These are phyloP conservation scores for Tagetes patula DNA, from an alignment of 129 eudicot genomes.

Conservation along the genomic window DNA sequence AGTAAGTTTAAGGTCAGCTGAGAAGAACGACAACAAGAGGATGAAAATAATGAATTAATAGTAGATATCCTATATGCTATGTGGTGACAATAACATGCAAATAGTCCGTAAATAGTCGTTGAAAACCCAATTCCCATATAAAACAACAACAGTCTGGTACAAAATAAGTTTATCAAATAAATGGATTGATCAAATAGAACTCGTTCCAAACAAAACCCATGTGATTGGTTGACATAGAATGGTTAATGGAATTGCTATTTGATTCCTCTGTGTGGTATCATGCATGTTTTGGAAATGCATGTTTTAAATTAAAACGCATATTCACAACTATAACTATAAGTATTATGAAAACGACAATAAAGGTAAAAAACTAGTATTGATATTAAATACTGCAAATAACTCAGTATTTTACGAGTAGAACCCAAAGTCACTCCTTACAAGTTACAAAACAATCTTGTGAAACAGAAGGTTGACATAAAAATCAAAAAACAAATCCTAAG, in stretches of 20 bases:
- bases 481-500: constrained; percentile 1
- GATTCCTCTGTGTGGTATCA: constrained; percentile 5
- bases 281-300: neutral
- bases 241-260: neutral
- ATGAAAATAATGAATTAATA: constrained; percentile 6
- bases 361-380: neutral
- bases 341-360: neutral
- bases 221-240: constrained; percentile 4
- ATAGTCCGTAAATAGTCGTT: neutral
- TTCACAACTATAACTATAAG: neutral
- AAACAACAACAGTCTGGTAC: neutral
- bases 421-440: constrained; percentile 13
- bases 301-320: neutral
- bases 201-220: neutral
- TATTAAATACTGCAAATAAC: constrained; percentile 1
- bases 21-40: neutral
- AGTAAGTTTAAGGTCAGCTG: neutral
- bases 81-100: constrained; percentile 2
- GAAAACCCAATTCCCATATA: neutral
- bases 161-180: neutral
- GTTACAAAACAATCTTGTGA: constrained; percentile 19
- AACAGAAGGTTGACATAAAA: constrained; percentile 15
- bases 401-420: constrained; percentile 9
- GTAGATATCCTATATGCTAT: neutral
- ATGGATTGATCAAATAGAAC: neutral